These are phyloP conservation scores for Pichia sp. DNA, from an alignment of 1,139 yeast genomes.

Conservation along the genomic window DNA sequence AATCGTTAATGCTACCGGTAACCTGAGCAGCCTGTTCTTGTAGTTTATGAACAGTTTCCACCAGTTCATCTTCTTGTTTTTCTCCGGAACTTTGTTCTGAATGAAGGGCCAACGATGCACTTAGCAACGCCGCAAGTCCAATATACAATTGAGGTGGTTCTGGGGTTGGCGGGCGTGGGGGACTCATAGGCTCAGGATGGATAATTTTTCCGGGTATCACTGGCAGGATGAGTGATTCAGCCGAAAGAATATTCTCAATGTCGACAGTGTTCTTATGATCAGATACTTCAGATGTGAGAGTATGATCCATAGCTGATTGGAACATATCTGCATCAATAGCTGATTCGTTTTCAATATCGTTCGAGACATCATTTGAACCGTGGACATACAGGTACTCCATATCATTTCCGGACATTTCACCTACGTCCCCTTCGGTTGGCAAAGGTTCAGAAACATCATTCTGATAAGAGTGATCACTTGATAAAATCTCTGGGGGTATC, in stretches of 20 bases:
- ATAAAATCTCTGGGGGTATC: too few relatives aligned
- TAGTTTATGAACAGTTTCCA: conserved; percentile 1
- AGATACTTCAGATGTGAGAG: neutral
- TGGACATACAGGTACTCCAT: neutral
- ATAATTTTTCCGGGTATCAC: too few relatives aligned
- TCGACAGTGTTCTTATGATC: conserved; percentile 4
- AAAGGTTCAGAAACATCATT: neutral
- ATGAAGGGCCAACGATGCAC: conserved; percentile 20
- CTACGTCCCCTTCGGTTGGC: neutral
- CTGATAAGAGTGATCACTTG: neutral
- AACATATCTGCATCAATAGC: conserved; percentile 5
- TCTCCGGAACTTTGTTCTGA: conserved; percentile 16
- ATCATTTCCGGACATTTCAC: neutral
- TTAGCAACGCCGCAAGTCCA: conserved; percentile 16
- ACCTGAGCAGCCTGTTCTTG: neutral
- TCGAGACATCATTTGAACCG: neutral
- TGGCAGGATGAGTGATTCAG: too few relatives aligned
- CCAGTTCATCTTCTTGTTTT: conserved; percentile 4
- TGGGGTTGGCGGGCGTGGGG: conserved; percentile 17
- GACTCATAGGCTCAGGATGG: conserved; percentile 13
- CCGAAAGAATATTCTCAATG: too few relatives aligned
- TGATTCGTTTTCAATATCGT: neutral
- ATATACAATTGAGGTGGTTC: conserved; percentile 21
- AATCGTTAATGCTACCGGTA: conserved; percentile 2
- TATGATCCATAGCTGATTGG: conserved; percentile 8